A percentile compares a stretch with the other conserved stretches of the same genome.
Evolutionary conservation across 495 filamentous ascomycete species (phyloP).

Genomic region (Trichocladium antarcticum): DNA sequence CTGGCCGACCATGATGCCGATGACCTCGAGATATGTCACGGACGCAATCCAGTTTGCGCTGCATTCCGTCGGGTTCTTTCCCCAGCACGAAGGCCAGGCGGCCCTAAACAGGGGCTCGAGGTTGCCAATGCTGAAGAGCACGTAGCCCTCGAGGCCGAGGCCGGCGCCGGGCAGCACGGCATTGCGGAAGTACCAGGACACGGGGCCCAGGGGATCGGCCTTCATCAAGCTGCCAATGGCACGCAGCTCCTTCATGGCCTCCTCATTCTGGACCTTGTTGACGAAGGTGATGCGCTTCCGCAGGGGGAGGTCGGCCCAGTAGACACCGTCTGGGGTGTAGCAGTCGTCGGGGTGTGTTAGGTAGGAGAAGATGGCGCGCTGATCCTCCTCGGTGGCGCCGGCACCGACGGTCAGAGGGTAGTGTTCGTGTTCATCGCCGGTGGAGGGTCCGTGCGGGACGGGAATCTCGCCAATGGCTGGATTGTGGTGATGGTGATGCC

Average conservation of each 20-base stretch:
- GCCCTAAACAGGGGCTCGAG: slow-evolving; percentile 62
- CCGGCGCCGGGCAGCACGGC: slow-evolving; percentile 83
- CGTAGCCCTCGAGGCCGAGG: slow-evolving; percentile 81
- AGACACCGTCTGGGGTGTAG: slow-evolving; percentile 66
- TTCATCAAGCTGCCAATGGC: slow-evolving; percentile 68
- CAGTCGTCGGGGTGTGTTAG: slow-evolving; percentile 73
- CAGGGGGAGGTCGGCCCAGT: slow-evolving; percentile 78
- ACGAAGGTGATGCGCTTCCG: slow-evolving; percentile 59
- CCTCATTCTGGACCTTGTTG: slow-evolving; percentile 51
- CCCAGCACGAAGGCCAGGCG: slow-evolving; percentile 67
- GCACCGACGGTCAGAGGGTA: slow-evolving; percentile 35
- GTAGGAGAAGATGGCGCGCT: slow-evolving; percentile 55
- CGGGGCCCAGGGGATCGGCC: slow-evolving; percentile 62
- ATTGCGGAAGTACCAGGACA: slow-evolving; percentile 76
- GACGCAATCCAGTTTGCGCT: slow-evolving; percentile 62
- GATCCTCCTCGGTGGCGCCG: slow-evolving; percentile 39
- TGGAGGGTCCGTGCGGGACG: slow-evolving; percentile 39
- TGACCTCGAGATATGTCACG: slow-evolving; percentile 74
- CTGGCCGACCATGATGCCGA: slow-evolving; percentile 83
- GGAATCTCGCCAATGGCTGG: slow-evolving; percentile 34
- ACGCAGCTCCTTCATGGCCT: slow-evolving; percentile 52
- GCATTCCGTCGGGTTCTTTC: slow-evolving; percentile 44
- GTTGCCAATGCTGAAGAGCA: slow-evolving; percentile 90
- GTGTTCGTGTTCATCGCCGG: slow-evolving; percentile 32
- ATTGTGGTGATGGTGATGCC: slow-evolving; percentile 33